Base-by-base conservation (phyloP, 2,329 filamentous ascomycete genomes). In the Leptodontidium sp. region DNA sequence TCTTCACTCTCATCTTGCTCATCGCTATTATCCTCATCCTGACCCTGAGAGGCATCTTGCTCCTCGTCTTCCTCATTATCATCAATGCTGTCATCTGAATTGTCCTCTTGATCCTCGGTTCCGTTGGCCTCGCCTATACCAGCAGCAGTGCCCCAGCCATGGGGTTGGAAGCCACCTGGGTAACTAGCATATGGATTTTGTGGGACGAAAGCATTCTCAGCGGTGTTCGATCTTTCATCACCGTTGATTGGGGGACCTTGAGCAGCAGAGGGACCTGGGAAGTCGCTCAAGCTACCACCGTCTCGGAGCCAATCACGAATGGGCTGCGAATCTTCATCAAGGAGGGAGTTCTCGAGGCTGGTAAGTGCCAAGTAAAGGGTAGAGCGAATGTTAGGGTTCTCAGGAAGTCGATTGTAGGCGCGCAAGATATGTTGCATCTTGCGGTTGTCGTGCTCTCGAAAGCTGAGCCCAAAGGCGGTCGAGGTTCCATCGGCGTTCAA, bases 401-500 rank as follows among this genome's bases (percentile, higher is more conserved):
- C 50, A 5, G 74, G 73, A 2, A 74, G 55, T 11, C 47, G 12
- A 2, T 53, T 40, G 40, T 73, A 73, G 9, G 66, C 35, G 15
- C 70, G 67, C 7, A 75, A 52, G n/a, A 75, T 61, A 64, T 74
- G 68, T 45, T 72, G 68, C 69, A 75, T 75, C 1, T 66, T 65
- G 5, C 71, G 49, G 12, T 53, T 68, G 58, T 75, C 70, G 45
- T 75, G 73, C 29, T 75, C 53, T 9, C 68, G 66, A 57, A 72
- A 73, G 15, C 26, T 68, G n/a, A 75, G 68, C 12, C 74, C 73
- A 26, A 75, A 74, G n/a, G 73, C 70, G 5, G 57, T 64, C 7
- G 61, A 58, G 0, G 32, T 40, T 21, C 55, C 55, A n/a, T 58
- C 35, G 5, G 17, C 2, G n/a, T 24, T 40, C n/a, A 58, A n/a